These are phyloP conservation scores for Juglanconis sp. DNA, from an alignment of 2,329 filamentous ascomycete species.

Conservation along the genomic window DNA sequence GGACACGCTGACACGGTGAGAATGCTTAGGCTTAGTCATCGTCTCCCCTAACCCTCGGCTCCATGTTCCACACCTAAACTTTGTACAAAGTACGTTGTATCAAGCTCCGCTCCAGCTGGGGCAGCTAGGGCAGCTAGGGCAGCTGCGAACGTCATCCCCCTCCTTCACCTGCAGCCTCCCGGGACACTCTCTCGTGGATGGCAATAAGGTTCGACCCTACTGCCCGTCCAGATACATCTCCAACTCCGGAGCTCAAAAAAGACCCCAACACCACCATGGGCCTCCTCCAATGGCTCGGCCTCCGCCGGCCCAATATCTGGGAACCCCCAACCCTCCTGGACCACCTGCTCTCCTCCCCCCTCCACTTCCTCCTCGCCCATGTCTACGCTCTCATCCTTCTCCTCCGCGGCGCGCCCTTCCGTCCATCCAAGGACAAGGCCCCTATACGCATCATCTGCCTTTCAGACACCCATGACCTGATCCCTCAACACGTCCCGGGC, in stretches of 20 bases:
- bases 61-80: too few relatives aligned
- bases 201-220: background rate
- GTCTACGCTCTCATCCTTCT: conserved; percentile 63
- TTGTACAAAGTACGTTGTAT: too few relatives aligned
- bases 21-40: background rate
- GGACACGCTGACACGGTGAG: background rate
- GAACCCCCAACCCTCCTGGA: conserved; percentile 54
- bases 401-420: conserved; percentile 65
- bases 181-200: background rate
- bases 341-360: conserved; percentile 64
- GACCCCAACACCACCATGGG: conserved; percentile 34
- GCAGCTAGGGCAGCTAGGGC: too few relatives aligned
- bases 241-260: background rate
- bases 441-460: conserved; percentile 78
- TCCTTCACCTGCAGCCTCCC: background rate
- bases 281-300: conserved; percentile 41
- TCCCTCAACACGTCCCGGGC: conserved; percentile 58
- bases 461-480: conserved; percentile 78
- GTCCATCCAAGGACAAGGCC: conserved; percentile 47
- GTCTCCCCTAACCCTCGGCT: background rate
- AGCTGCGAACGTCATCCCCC: too few relatives aligned
- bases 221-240: background rate
- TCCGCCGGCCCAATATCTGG: conserved; percentile 47
- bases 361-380: conserved; percentile 59
- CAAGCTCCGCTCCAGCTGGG: too few relatives aligned